Evolutionary conservation across 768 basidiomycete species (phyloP).

Genomic region (Galerina sulciceps): DNA sequence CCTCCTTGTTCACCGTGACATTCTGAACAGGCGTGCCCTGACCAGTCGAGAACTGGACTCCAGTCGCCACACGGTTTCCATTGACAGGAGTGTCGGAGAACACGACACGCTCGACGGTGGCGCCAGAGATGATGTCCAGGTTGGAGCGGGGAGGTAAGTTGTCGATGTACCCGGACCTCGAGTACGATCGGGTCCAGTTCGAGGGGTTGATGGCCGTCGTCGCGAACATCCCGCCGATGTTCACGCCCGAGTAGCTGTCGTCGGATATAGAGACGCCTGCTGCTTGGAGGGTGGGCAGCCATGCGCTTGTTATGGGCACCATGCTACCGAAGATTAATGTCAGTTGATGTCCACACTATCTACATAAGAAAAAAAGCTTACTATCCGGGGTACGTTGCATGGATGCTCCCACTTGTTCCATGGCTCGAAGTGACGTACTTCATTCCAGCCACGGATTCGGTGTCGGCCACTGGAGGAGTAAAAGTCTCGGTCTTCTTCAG

Average conservation of each 20-base stretch:
- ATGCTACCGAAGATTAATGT: slow-evolving; percentile 38
- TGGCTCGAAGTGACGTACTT: slow-evolving; percentile 47
- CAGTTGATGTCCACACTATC: slow-evolving; percentile 15
- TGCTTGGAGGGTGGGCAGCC: slow-evolving; percentile 55
- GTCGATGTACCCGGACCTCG: slow-evolving; percentile 70
- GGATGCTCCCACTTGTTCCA: slow-evolving; percentile 53
- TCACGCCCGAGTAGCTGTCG: slow-evolving; percentile 54
- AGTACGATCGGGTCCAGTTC: slow-evolving; percentile 73
- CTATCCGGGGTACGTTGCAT: slow-evolving; percentile 53
- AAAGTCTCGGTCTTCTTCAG: slow-evolving; percentile 62
- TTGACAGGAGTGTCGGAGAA: slow-evolving; percentile 54
- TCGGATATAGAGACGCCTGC: slow-evolving; percentile 48
- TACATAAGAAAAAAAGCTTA: slow-evolving; percentile 42
- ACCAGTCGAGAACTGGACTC: slow-evolving; percentile 46
- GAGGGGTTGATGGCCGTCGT: slow-evolving; percentile 63
- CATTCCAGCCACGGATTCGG: slow-evolving; percentile 47
- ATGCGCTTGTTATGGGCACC: slow-evolving; percentile 57
- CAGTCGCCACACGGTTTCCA: slow-evolving; percentile 33
- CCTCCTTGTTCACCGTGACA: slow-evolving; percentile 64
- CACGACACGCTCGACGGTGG: slow-evolving; percentile 59
- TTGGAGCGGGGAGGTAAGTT: slow-evolving; percentile 64
- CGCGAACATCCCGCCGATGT: slow-evolving; percentile 58
- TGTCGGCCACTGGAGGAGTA: slow-evolving; percentile 47
- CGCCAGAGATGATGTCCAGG: slow-evolving; percentile 62
- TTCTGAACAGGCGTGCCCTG: slow-evolving; percentile 34